phyloP scores from a whole-genome alignment of 371 early-diverging fungal species.

The Mortierella sp. region DNA sequence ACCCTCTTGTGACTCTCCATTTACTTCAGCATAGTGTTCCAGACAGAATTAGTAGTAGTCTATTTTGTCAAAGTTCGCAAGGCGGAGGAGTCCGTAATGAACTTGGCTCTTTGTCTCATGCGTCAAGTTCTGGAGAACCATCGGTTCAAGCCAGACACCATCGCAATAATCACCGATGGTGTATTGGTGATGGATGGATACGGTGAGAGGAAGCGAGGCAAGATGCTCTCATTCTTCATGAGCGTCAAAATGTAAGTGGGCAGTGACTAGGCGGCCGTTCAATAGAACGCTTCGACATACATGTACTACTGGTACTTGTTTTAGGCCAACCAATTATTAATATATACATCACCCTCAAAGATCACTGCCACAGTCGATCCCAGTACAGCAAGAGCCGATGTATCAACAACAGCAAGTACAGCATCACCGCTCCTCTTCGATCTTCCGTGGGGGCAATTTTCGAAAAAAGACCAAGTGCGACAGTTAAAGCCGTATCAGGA shows the following conservation, averaged over 20 bases:
- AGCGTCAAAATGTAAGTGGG: constrained; percentile 35
- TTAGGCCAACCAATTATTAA: too few relatives aligned
- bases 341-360: constrained; percentile 39
- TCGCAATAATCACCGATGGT: constrained; percentile 70
- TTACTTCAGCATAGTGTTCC: constrained; percentile 60
- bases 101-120: constrained; percentile 68
- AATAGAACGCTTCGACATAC: too few relatives aligned
- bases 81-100: constrained; percentile 21
- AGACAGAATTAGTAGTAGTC: constrained; percentile 60
- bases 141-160: constrained; percentile 74
- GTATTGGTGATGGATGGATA: constrained; percentile 67
- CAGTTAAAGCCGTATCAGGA: neutral
- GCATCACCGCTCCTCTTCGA: neutral
- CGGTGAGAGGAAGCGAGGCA: constrained; percentile 67
- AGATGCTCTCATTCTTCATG: constrained; percentile 55
- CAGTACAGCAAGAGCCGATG: constrained; percentile 8
- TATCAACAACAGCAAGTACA: neutral
- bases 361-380: constrained; percentile 9
- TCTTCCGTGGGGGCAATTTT: constrained; percentile 21
- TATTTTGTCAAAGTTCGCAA: constrained; percentile 61
- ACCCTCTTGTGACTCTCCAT: too few relatives aligned
- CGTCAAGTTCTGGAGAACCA: constrained; percentile 77
- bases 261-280: too few relatives aligned
- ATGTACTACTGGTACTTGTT: too few relatives aligned
- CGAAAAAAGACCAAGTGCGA: neutral